Conservation (phyloP, 805 yeast species). For the Candida adriatica region DNA sequence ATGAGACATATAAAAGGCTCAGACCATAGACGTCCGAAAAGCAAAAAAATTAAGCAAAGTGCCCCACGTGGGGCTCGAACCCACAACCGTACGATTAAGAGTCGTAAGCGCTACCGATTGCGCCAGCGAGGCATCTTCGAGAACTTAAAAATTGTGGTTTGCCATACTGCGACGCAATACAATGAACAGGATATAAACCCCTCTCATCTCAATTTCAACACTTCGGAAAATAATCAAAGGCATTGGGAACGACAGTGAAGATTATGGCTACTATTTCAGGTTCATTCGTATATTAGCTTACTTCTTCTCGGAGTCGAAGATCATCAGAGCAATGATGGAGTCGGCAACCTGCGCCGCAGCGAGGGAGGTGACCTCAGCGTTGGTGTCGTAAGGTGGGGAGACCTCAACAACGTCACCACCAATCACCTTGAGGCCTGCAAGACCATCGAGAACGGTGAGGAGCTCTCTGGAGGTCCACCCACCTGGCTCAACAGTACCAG, state of each 20-base stretch:
- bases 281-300: neutral
- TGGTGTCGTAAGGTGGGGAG: slow-evolving; percentile 54
- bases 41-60: no score
- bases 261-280: neutral
- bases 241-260: neutral
- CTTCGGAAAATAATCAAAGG: neutral
- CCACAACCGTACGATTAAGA: slow-evolving; percentile 30
- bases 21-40: no score
- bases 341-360: slow-evolving; percentile 62
- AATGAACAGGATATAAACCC: no score
- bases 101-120: slow-evolving; percentile 31
- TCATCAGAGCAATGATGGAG: slow-evolving; percentile 35
- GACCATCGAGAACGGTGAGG: slow-evolving; percentile 34
- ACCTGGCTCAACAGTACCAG: slow-evolving; percentile 48
- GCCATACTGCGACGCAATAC: no score
- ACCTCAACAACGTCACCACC: slow-evolving; percentile 52
- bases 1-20: no score
- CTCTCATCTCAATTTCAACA: no score
- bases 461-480: slow-evolving; percentile 46
- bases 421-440: slow-evolving; percentile 37
- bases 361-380: slow-evolving; percentile 58
- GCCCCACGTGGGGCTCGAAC: slow-evolving; percentile 32
- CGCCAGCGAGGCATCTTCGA: slow-evolving; percentile 26
- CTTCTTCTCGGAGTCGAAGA: slow-evolving; percentile 21
- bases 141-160: no score